phyloP scores from a whole-genome alignment of 768 basidiomycete species.

The Mycena epipterygia region DNA sequence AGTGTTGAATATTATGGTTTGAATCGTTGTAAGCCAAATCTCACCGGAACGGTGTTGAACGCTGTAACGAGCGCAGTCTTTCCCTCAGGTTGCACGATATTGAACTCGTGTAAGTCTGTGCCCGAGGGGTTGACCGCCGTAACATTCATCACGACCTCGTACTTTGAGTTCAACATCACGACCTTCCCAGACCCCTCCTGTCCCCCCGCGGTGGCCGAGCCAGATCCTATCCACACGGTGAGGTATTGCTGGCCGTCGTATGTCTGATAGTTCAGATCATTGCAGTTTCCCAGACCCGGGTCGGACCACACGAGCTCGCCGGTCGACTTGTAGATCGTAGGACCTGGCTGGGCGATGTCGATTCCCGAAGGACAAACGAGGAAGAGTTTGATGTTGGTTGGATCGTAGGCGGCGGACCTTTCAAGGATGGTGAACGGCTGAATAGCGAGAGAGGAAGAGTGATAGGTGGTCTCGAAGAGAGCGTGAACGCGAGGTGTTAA shows the following conservation, averaged over 20 bases:
- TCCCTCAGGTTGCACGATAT: slow-evolving; percentile 13
- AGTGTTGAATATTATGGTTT: background rate
- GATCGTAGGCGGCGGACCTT: slow-evolving; percentile 17
- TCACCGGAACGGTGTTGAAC: slow-evolving; percentile 15
- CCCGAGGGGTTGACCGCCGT: slow-evolving; percentile 11
- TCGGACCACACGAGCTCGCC: slow-evolving; percentile 32
- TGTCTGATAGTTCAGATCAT: slow-evolving; percentile 23
- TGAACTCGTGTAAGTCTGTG: slow-evolving; percentile 30
- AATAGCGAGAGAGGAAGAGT: slow-evolving; percentile 22
- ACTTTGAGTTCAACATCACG: slow-evolving; percentile 19
- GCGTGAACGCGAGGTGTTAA: background rate
- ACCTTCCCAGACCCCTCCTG: background rate
- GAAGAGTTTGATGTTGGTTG: slow-evolving; percentile 24
- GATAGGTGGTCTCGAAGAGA: slow-evolving; percentile 23
- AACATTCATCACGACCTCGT: slow-evolving; percentile 23
- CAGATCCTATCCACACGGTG: slow-evolving; percentile 20
- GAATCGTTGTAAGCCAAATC: background rate
- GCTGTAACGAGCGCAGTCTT: slow-evolving; percentile 28
- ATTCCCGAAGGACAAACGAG: slow-evolving; percentile 20
- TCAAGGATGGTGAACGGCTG: slow-evolving; percentile 27
- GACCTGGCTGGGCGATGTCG: slow-evolving; percentile 11
- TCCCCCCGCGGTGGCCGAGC: background rate
- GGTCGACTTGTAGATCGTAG: slow-evolving; percentile 23
- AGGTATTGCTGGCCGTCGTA: slow-evolving; percentile 20
- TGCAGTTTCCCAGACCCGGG: slow-evolving; percentile 7